phyloP scores from a whole-genome alignment of 768 basidiomycete species.

The Dioszegia crocea region DNA sequence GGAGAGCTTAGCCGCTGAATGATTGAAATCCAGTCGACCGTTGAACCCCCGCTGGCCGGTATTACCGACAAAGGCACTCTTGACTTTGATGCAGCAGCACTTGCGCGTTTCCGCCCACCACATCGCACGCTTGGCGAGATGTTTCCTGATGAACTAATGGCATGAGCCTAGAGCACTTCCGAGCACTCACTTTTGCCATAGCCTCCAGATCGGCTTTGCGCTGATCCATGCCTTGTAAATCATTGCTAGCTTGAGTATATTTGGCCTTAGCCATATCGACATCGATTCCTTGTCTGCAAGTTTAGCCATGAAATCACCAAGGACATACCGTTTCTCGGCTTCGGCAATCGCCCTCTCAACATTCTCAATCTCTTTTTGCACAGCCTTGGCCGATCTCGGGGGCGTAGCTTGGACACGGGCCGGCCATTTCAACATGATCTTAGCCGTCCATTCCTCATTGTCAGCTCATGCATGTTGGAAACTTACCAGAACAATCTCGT shows the following conservation, averaged over 20 bases:
- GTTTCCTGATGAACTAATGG: not conserved
- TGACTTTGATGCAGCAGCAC: slow-evolving; percentile 71
- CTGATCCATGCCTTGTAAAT: not conserved
- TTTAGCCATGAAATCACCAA: not conserved
- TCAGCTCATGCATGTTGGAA: not conserved
- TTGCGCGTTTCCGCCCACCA: slow-evolving; percentile 64
- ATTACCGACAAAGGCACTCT: slow-evolving; percentile 63
- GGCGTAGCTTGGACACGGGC: slow-evolving; percentile 5
- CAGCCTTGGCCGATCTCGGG: not conserved
- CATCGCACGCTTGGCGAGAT: slow-evolving; percentile 59
- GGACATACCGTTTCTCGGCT: slow-evolving; percentile 27
- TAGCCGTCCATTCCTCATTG: slow-evolving; percentile 20
- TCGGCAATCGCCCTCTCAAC: slow-evolving; percentile 18
- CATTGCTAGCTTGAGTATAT: not conserved
- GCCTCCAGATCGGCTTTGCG: not conserved
- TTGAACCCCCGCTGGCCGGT: slow-evolving; percentile 81
- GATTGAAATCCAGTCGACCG: slow-evolving; percentile 82
- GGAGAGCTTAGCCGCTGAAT: slow-evolving; percentile 41
- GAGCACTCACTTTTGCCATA: not conserved
- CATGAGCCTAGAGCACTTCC: not conserved
- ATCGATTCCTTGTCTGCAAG: not conserved
- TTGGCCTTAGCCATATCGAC: not conserved
- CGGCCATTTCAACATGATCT: slow-evolving; percentile 12
- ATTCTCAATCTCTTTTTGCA: slow-evolving; percentile 9
- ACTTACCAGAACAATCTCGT: not conserved